Base-by-base conservation (phyloP, 768 basidiomycete genomes). In the Rhodotorula taiwanensis region DNA sequence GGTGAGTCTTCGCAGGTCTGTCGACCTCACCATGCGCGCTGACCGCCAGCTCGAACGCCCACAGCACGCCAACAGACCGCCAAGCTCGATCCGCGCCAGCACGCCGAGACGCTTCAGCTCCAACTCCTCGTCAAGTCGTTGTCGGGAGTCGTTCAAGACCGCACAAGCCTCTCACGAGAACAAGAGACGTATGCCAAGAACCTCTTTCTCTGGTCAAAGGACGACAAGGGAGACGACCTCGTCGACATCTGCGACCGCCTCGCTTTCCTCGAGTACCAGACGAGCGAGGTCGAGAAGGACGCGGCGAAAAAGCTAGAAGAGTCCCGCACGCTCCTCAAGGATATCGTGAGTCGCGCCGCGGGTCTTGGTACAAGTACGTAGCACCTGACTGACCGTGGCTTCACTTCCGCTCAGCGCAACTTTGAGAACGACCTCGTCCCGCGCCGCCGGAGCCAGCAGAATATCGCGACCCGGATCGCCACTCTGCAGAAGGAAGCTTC, bases 391-490 rank as follows among this genome's bases (percentile, higher is more conserved):
- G n/a, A n/a, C n/a, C n/a, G n/a, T n/a, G n/a, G n/a, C n/a, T n/a
- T n/a, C n/a, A n/a, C n/a, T n/a, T n/a, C n/a, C n/a, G n/a, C n/a
- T n/a, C 50, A 67, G 67, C 68, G 72, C 64, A 73, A 73, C 64
- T 67, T 66, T 31, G 72, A 73, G 56, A 70, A 71, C 56, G 66
- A 62, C 23, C 60, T 67, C 42, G 60, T 59, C n/a, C 61, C 48
- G 33, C 61, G 56, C 43, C 69, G 55, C 55, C 56, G 56, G 47
- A 57, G 44, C 49, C 49, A 48, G 39, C 20, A 43, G 14, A 21
- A 25, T 9, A 55, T 64, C 55, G 52, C 55, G n/a, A 59, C 47
- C 13, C 58, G 54, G 33, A 49, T 69, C 36, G 36, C 52, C 15
- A 10, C 47, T 1, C 28, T 52, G 13, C 33, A 25, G n/a, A 61